These are phyloP conservation scores for Puccinia coronata DNA, from an alignment of 1,284 basidiomycete species.

Conservation along the genomic window DNA sequence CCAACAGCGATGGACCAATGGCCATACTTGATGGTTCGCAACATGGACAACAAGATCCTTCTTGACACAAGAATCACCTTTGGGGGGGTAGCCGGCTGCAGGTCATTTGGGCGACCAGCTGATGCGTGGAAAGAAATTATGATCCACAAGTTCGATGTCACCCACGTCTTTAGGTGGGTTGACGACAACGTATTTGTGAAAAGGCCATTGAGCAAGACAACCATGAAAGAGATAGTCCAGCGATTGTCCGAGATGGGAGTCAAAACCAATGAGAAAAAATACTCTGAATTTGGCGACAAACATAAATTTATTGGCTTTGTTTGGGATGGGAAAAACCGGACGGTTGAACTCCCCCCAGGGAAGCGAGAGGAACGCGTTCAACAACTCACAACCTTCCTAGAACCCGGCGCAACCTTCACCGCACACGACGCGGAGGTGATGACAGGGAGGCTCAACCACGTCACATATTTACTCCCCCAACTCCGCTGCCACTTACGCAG, in stretches of 20 bases:
- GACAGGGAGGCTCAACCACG: no score
- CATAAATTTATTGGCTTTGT: constrained; percentile 25
- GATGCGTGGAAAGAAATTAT: constrained; percentile 4
- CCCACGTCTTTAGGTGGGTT: neutral
- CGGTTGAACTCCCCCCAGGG: neutral
- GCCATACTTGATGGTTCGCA: neutral
- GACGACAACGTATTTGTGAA: constrained; percentile 22
- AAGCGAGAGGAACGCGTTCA: neutral
- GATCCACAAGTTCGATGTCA: neutral
- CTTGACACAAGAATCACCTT: neutral
- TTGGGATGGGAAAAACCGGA: neutral
- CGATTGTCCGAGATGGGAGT: neutral
- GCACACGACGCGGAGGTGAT: no score
- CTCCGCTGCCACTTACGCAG: no score
- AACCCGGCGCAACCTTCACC: no score
- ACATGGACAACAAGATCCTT: neutral
- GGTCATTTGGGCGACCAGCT: neutral
- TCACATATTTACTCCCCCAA: no score
- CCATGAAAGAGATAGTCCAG: neutral
- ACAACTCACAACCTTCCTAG: neutral
- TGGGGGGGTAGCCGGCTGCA: neutral
- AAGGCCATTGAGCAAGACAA: neutral
- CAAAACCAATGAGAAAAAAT: constrained; percentile 1
- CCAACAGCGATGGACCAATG: neutral
- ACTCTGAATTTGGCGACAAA: neutral